Conservation (phyloP, 1,284 basidiomycete species). For the Ganoderma boninense region DNA sequence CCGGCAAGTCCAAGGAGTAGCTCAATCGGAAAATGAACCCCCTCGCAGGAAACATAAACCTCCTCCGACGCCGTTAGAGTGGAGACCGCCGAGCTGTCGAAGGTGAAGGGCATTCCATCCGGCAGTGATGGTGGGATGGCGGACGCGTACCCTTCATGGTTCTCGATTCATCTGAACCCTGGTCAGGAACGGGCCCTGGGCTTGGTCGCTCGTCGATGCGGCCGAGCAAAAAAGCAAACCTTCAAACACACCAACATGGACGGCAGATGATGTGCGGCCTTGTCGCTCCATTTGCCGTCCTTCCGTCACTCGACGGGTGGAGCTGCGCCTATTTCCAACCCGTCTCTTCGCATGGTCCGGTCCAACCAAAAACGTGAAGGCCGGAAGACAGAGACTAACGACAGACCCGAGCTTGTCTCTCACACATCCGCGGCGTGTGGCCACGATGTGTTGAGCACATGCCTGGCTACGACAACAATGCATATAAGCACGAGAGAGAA, state of each 20-base stretch:
- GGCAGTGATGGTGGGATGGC: background rate
- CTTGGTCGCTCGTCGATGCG: background rate
- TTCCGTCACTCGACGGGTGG: background rate
- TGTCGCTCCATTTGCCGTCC: background rate
- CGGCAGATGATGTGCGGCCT: background rate
- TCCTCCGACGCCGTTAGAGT: background rate
- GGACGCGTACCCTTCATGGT: background rate
- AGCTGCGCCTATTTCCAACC: background rate
- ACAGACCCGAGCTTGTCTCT: no score
- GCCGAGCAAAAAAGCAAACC: background rate
- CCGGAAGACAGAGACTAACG: no score
- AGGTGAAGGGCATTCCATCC: background rate
- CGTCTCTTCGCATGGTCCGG: background rate
- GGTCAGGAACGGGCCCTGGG: background rate
- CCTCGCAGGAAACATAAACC: background rate
- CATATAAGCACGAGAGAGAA: constrained; percentile 1
- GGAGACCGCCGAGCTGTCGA: background rate
- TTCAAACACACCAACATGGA: background rate
- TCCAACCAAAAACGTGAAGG: background rate
- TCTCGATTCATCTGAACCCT: background rate
- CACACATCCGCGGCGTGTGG: background rate
- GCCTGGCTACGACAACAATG: no score
- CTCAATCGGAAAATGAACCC: background rate
- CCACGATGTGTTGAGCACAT: background rate
- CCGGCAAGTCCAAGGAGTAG: background rate